Evolutionary conservation across 441 rosid species (phyloP).

Genomic region (Iberis amara): DNA sequence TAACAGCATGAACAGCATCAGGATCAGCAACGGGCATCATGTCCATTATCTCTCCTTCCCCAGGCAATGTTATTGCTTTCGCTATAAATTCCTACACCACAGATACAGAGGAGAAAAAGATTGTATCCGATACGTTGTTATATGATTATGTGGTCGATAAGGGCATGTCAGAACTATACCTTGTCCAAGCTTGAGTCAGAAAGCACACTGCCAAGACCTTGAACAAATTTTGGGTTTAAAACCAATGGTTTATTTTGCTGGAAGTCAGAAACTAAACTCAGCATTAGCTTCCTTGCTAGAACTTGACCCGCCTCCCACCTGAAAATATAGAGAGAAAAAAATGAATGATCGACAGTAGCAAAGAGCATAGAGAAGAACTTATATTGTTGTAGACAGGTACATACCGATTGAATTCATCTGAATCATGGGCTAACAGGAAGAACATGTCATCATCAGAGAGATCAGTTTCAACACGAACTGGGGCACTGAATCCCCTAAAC

Average conservation of each 20-base stretch:
- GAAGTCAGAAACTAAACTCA: constrained; percentile 79
- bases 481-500: constrained; percentile 88
- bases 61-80: constrained; percentile 81
- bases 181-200: constrained; percentile 68
- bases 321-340: constrained; percentile 25
- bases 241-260: constrained; percentile 63
- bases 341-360: not conserved
- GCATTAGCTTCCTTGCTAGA: constrained; percentile 87
- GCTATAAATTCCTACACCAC: constrained; percentile 75
- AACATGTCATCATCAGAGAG: constrained; percentile 64
- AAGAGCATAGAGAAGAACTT: constrained; percentile 13
- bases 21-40: constrained; percentile 96
- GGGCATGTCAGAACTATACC: constrained; percentile 35
- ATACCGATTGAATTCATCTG: constrained; percentile 93
- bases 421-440: constrained; percentile 94
- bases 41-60: constrained; percentile 98
- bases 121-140: not conserved
- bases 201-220: constrained; percentile 78
- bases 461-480: constrained; percentile 83
- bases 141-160: not conserved
- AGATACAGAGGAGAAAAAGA: constrained; percentile 12
- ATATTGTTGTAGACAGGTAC: constrained; percentile 24
- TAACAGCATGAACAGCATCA: constrained; percentile 90
- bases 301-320: constrained; percentile 99
- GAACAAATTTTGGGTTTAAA: constrained; percentile 69